Base-by-base conservation (phyloP, 164 flowering plant species). In the Litsea cubeba region DNA sequence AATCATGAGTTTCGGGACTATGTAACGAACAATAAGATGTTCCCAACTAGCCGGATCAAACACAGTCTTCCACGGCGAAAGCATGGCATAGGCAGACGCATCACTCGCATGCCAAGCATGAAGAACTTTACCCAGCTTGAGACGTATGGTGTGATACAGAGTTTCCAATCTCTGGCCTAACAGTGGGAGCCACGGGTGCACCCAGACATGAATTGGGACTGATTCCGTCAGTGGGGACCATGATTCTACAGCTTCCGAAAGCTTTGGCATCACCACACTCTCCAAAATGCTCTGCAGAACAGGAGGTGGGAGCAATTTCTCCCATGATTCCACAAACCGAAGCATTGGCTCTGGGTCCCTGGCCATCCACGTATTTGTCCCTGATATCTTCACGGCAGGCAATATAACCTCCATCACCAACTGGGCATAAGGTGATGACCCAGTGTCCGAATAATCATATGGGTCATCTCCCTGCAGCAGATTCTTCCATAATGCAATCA, bases 81-180 rank as follows among this genome's bases (percentile, higher is more conserved):
- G 72, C 54, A 93, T 85, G 23, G 90, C 73, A 69, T 79, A 88
- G 1, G 97, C 99, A 76, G 98, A 95, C 5, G 64, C 77, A 79
- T 95, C 99, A 77, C 97, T 90, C 5, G 97, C 95, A 65, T 91
- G 97, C 98, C 99, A 95, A 49, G 86, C 93, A 80, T 85, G 90
- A 72, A 95, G 99, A 72, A 84, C 95, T 71, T 81, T 82, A 23
- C 95, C 94, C 80, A 95, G 75, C 81, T 92, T 90, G 57, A 57
- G 73, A 17, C 91, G 88, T 35, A 95, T 95, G 1, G 85, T 85
- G 72, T 85, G 88, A 77, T 89, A 93, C 74, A 90, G 76, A 35
- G 69, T 75, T 78, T 93, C 99, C 84, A 95, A 72, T 75, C 83
- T 93, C 64, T 81, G 89, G 6, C 98, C 93, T 76, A 95, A 76